Evolutionary conservation across 495 filamentous ascomycete genomes (phyloP), one percentile per base, ranked within the genome.

Genomic region (Choiromyces venosus): DNA sequence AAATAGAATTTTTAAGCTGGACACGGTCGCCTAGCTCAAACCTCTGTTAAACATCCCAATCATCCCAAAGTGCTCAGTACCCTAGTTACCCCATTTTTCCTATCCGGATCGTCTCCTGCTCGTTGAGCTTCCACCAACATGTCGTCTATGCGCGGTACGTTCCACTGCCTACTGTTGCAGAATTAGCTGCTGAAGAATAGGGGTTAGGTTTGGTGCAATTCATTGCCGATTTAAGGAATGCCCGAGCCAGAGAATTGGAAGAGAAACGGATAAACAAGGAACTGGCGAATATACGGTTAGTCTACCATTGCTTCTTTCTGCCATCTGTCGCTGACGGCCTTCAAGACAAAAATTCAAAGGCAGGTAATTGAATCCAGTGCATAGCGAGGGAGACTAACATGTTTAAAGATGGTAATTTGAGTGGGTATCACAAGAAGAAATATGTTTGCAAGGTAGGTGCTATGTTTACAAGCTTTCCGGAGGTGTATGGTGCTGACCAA

Each of bases 181-280:
- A 35, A 35, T n/a, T 46, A 44, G 37, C 40, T 64, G 85, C 74
- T 86, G 33, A 18, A 64, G 52, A 14, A 35, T 1, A 38, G 37
- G 65, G 40, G 38, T 66, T 67, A 85, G 91, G 95, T 21, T 86
- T 99, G 73, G 95, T 98, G 37, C 94, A 97, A 83, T 99, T 99
- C 86, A 98, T 99, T 80, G 96, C 96, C 71, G 96, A 99, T 83
- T 83, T 99, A 75, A 87, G 96, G 76, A 98, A 98, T 82, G 96
- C 96, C 38, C 86, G 96, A 80, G 96, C 96, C 33, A 88, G 96
- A 56, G 96, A 99, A 81, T 84, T 99, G 73, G 96, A 99, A 82
- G 96, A 99, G 85, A 99, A 99, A 85, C 87, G 96, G 77, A 97
- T 99, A 82, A 99, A 99, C 82, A 99, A 99, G 84, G 96, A 99